Conservation (phyloP, 2,329 filamentous ascomycete genomes). For the Mollisia scopiformis region DNA sequence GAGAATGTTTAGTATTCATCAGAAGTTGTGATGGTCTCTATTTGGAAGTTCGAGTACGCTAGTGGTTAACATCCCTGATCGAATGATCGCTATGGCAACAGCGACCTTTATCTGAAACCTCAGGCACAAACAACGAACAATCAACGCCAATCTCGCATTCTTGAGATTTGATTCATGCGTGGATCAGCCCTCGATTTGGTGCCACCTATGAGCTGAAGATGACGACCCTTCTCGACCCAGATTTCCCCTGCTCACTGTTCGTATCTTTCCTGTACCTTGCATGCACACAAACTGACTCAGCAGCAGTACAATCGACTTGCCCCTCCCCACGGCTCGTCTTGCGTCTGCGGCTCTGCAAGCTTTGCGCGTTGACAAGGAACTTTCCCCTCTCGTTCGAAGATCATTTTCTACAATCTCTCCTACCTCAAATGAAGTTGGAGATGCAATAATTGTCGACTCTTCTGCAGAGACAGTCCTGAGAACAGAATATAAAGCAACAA, state of each 20-base stretch:
- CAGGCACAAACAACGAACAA: conserved; percentile 3
- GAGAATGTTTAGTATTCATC: conserved; percentile 1
- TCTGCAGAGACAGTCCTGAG: conserved; percentile 59
- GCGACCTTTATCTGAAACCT: too few species aligned
- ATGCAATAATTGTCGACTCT: background rate
- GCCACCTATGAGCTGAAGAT: too few species aligned
- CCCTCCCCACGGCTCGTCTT: conserved; percentile 79
- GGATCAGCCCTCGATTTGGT: background rate
- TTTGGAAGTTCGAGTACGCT: too few species aligned
- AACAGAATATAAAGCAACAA: conserved; percentile 83
- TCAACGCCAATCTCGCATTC: conserved; percentile 5
- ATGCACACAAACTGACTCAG: background rate
- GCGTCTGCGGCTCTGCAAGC: conserved; percentile 75
- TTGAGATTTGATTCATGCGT: conserved; percentile 25
- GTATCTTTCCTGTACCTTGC: conserved; percentile 34
- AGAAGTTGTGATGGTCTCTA: conserved; percentile 14
- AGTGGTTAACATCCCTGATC: too few species aligned
- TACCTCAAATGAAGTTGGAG: conserved; percentile 12
- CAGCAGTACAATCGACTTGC: conserved; percentile 43
- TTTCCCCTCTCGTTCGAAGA: conserved; percentile 81
- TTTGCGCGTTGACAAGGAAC: conserved; percentile 83
- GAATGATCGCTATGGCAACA: too few species aligned
- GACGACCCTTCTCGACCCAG: conserved; percentile 40
- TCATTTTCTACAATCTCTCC: conserved; percentile 60
- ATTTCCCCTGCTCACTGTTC: conserved; percentile 68